Evolutionary conservation across 768 basidiomycete species (phyloP), one percentile per base, ranked within the genome.

Genomic region (Collybia nuda): DNA sequence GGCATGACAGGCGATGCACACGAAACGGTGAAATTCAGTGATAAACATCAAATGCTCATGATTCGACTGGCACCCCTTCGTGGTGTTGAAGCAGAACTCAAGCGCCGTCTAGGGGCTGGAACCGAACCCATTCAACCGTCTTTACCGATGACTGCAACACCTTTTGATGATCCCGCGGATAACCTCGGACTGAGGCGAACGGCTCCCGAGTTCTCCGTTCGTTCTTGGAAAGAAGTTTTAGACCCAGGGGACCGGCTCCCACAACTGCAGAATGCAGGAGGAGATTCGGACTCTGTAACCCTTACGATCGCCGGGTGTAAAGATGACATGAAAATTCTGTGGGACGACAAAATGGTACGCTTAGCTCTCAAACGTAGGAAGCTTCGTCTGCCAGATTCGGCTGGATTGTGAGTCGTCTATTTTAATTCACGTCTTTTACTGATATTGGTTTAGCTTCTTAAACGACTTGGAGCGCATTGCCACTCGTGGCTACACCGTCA

Each of bases 391-490:
- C 80, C 81, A 22, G 86, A 88, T 51, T 77, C 82, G 0, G 79
- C 85, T 2, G 81, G 79, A 46, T 89, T 90, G 86, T 88, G 61
- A 58, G 85, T 47, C 22, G 35, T 32, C 23, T 38, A 50, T 40
- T 39, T 53, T 35, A 3, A 47, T n/a, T 8, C 44, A 28, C n/a
- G 44, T 37, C 29, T 28, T 43, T 19, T 45, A 15, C 47, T 26
- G 24, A 47, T 47, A 11, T 29, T 26, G 36, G n/a, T 50, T 24
- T 53, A 88, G 86, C 61, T 90, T 90, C 65, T 65, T 91, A 55
- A 77, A 85, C 56, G 80, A 88, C 52, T 62, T 89, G 12, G 77
- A 79, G 37, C 82, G 87, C 12, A 82, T 91, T 6, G 81, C 86
- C 1, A 67, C 68, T 19, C 74, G 74, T 4, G 72, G 79, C 51